Percentiles rank a stretch among this genome's conserved stretches.
Evolutionary conservation across 2,329 filamentous ascomycete species (phyloP).

Genomic region (Tympanopsis confertula): DNA sequence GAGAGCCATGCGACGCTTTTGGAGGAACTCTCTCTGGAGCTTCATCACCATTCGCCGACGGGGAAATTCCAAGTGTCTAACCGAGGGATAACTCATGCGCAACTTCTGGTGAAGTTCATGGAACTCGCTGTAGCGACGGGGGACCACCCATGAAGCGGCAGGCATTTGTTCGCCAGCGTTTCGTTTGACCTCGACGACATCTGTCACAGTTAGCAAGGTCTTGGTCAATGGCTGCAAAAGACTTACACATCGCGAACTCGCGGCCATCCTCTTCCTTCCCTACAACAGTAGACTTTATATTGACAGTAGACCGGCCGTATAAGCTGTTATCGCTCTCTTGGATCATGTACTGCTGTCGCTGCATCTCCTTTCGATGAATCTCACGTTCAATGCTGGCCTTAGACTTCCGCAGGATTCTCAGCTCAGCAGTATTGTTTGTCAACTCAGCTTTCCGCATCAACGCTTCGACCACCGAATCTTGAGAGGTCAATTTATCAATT

Average conservation of each 20-base stretch:
- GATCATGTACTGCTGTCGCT: slow-evolving; percentile 90
- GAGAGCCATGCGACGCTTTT: slow-evolving; percentile 72
- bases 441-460: slow-evolving; percentile 87
- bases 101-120: slow-evolving; percentile 88
- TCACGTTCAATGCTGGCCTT: slow-evolving; percentile 88
- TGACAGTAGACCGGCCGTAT: slow-evolving; percentile 80
- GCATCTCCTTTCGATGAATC: slow-evolving; percentile 85
- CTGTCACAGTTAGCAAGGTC: too few species aligned
- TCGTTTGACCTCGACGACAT: slow-evolving; percentile 81
- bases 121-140: slow-evolving; percentile 92
- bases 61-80: slow-evolving; percentile 83
- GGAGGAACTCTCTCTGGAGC: slow-evolving; percentile 86
- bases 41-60: slow-evolving; percentile 89
- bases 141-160: slow-evolving; percentile 85
- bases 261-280: slow-evolving; percentile 84
- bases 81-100: slow-evolving; percentile 72
- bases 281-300: slow-evolving; percentile 85
- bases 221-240: too few species aligned
- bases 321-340: slow-evolving; percentile 97
- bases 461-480: slow-evolving; percentile 85
- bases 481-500: slow-evolving; percentile 76
- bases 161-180: slow-evolving; percentile 92
- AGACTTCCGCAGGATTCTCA: slow-evolving; percentile 85
- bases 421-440: slow-evolving; percentile 89
- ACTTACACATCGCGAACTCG: slow-evolving; percentile 67